These are phyloP conservation scores for Arachis hypogaea DNA, from an alignment of 306 rosid species.

Conservation along the genomic window DNA sequence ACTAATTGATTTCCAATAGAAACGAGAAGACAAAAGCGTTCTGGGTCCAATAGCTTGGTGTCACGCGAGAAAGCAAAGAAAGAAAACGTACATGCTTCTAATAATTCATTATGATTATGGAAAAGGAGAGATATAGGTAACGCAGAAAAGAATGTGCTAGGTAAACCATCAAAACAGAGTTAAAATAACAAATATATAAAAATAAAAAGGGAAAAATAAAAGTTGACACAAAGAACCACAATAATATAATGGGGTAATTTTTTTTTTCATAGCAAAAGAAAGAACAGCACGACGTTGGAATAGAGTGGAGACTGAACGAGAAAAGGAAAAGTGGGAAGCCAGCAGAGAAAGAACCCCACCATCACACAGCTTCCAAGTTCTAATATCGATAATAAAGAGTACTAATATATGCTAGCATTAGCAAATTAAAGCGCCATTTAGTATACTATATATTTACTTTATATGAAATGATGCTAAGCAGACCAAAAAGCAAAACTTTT, in stretches of 20 bases:
- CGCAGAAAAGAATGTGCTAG: constrained; percentile 1
- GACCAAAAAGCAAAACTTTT: constrained; percentile 31
- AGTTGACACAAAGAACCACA: constrained; percentile 11
- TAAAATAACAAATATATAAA: not conserved
- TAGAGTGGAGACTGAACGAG: constrained; percentile 8
- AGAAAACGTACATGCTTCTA: constrained; percentile 8
- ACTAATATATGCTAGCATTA: not conserved
- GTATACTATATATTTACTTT: not conserved
- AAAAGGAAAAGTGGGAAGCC: constrained; percentile 37
- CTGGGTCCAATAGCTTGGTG: constrained; percentile 35
- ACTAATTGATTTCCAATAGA: constrained; percentile 35
- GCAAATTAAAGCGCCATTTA: too few relatives aligned
- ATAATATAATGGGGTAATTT: constrained; percentile 36
- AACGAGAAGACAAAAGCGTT: constrained; percentile 36
- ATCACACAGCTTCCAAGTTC: not conserved
- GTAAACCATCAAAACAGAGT: not conserved
- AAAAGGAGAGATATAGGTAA: not conserved
- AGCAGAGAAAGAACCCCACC: constrained; percentile 42
- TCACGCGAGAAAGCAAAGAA: constrained; percentile 36
- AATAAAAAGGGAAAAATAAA: not conserved
- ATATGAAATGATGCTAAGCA: not conserved
- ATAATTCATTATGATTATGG: constrained; percentile 6
- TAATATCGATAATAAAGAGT: not conserved
- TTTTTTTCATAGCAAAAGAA: constrained; percentile 35
- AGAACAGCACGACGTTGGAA: constrained; percentile 16